Base-by-base conservation (phyloP, 768 basidiomycete species). In the Pisolithus marmoratus region DNA sequence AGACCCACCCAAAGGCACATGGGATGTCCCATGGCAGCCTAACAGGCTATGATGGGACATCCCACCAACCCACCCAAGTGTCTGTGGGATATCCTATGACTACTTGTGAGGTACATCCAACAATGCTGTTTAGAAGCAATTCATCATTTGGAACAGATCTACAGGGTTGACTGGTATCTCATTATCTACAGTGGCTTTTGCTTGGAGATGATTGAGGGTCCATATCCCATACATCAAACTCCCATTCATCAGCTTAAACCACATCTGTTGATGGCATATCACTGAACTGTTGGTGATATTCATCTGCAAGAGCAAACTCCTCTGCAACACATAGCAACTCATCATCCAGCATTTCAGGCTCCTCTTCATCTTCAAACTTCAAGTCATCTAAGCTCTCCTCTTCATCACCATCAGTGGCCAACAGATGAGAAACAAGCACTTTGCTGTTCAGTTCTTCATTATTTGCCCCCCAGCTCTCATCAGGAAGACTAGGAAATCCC, bases 311-410 rank as follows among this genome's bases (percentile, higher is more conserved):
- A 24, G 53, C 48, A 50, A 54, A 51, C 12, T 54, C 53, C 23
- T 54, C 53, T n/a, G 49, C 49, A 20, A 37, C 49, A 27, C 44
- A 48, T 23, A 54, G 19, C 17, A 54, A 27, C 24, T 54, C 53
- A 44, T 50, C 34, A 23, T 54, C 53, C 8, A 42, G 20, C 12
- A 23, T 3, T 19, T 22, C 19, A 27, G 8, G 27, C 0, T 29
- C 36, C 15, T n/a, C 19, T 17, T 36, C 48, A 43, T 42, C 27
- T 36, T 29, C 51, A 31, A 26, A 23, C n/a, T 41, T 22, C 23
- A 22, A 34, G 31, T 34, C 20, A 23, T 23, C 41, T 11, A 23
- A 22, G 2, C 20, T 23, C 12, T 23, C 41, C n/a, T 42, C 41
- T 22, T 42, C 41, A 42, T 14, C 22, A 22, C 9, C 19, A 41